Conservation (phyloP, 345 rosid species). For the Ceriops zippeliana region DNA sequence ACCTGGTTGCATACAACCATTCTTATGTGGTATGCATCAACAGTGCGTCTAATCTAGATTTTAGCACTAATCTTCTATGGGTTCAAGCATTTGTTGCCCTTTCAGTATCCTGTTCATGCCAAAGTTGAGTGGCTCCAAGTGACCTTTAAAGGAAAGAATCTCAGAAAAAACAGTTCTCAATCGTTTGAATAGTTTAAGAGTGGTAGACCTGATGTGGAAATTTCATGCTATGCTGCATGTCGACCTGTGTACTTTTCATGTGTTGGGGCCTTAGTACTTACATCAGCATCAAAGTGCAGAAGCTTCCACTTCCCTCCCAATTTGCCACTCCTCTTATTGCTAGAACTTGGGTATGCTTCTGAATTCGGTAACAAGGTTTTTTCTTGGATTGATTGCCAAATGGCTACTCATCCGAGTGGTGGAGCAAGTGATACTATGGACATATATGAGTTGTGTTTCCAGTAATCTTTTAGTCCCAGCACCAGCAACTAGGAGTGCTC, state of each 20-base stretch:
- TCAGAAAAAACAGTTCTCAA: not conserved
- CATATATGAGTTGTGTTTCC: no score
- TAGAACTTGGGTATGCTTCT: no score
- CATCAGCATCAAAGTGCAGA: no score
- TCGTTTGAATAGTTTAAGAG: slow-evolving; percentile 2
- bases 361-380: no score
- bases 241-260: no score
- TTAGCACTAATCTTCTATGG: not conserved
- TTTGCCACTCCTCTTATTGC: no score
- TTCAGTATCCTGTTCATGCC: not conserved
- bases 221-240: no score
- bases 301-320: no score
- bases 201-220: not conserved
- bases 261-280: no score
- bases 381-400: no score
- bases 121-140: not conserved
- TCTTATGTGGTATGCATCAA: not conserved
- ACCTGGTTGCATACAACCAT: slow-evolving; percentile 4
- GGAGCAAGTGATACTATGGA: no score
- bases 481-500: not conserved
- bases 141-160: not conserved
- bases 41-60: slow-evolving; percentile 10
- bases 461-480: not conserved
- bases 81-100: slow-evolving; percentile 3
- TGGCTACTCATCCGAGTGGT: no score